These are phyloP conservation scores for Hura crepitans DNA, from an alignment of 441 rosid species.

Conservation along the genomic window DNA sequence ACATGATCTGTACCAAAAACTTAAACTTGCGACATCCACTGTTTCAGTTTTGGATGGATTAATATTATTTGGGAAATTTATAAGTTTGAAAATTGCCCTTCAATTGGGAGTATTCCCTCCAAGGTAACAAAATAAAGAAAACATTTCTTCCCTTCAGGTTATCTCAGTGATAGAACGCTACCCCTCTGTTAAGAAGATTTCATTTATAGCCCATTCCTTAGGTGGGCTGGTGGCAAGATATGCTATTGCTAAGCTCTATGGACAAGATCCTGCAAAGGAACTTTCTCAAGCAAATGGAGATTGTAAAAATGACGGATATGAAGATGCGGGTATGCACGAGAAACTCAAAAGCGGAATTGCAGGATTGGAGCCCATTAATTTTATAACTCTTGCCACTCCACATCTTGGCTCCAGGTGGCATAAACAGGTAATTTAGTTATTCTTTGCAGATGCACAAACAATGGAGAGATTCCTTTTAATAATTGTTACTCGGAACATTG, in stretches of 20 bases:
- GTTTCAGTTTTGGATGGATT: constrained; percentile 12
- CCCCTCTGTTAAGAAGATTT: constrained; percentile 58
- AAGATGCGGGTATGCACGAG: constrained; percentile 31
- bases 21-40: neutral
- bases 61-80: neutral
- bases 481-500: neutral
- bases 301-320: constrained; percentile 24
- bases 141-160: constrained; percentile 50
- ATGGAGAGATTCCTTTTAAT: neutral
- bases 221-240: constrained; percentile 88
- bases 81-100: neutral
- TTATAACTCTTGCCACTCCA: constrained; percentile 81
- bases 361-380: constrained; percentile 74
- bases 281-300: constrained; percentile 38
- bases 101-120: constrained; percentile 20
- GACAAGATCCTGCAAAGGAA: constrained; percentile 28
- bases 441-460: constrained; percentile 6
- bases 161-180: constrained; percentile 46
- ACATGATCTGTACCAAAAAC: neutral
- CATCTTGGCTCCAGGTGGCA: constrained; percentile 92
- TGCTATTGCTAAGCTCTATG: constrained; percentile 76
- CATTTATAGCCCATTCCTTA: constrained; percentile 77
- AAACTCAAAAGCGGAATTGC: constrained; percentile 51
- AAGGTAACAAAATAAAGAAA: constrained; percentile 2
- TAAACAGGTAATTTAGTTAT: constrained; percentile 55